Evolutionary conservation across 1,139 yeast genomes (phyloP).

Genomic region (Taphrina confusa): DNA sequence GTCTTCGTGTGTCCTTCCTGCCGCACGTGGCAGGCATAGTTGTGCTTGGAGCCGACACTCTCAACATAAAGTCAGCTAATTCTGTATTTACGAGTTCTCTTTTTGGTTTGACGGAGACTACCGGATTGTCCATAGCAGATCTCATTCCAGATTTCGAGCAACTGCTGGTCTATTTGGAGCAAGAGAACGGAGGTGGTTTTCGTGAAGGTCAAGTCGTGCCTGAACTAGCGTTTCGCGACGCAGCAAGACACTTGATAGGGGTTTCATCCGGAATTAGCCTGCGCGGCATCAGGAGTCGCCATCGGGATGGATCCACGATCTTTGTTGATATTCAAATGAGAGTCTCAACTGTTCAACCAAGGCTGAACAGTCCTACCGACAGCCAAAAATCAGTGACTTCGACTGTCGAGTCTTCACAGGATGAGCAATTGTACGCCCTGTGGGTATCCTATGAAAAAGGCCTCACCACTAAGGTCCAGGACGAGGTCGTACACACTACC

Average conservation of each 20-base stretch:
- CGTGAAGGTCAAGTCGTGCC: constrained; percentile 26
- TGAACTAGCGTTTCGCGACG: constrained; percentile 28
- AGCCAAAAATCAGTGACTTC: not conserved
- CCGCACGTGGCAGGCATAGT: constrained; percentile 89
- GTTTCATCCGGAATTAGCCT: constrained; percentile 25
- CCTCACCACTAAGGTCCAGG: constrained; percentile 13
- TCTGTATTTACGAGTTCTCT: constrained; percentile 74
- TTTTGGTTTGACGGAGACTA: constrained; percentile 66
- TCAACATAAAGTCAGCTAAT: constrained; percentile 65
- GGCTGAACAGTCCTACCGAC: not conserved
- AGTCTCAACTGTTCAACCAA: constrained; percentile 53
- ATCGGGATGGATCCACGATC: constrained; percentile 65
- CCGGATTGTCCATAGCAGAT: constrained; percentile 55
- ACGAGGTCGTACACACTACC: constrained; percentile 11
- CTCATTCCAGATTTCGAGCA: constrained; percentile 67
- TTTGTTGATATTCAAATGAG: constrained; percentile 78
- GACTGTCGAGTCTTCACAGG: not conserved
- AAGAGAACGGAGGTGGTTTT: constrained; percentile 50
- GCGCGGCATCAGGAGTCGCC: constrained; percentile 53
- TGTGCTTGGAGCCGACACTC: constrained; percentile 58
- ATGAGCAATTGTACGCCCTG: constrained; percentile 51
- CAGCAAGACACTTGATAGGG: constrained; percentile 36
- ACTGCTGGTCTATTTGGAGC: constrained; percentile 49
- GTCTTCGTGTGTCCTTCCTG: constrained; percentile 58
- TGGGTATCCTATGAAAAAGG: constrained; percentile 71